These are phyloP conservation scores for Gaultheria prostrata DNA, from an alignment of 148 eudicot species.

Conservation along the genomic window DNA sequence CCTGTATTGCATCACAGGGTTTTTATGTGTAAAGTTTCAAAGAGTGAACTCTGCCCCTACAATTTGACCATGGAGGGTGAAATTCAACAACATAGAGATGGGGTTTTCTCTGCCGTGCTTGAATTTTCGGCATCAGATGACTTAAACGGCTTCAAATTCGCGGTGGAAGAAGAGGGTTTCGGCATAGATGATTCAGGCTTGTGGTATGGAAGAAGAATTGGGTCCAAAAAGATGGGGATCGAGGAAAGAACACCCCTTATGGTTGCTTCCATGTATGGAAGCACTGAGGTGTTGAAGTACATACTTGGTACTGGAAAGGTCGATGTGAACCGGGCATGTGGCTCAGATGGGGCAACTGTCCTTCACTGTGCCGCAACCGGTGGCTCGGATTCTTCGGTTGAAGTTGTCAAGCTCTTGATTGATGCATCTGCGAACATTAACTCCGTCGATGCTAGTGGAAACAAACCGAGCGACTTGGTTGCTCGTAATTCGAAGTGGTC, in stretches of 20 bases:
- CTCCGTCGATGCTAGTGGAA: slow-evolving; percentile 52
- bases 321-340: slow-evolving; percentile 59
- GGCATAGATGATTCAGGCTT: slow-evolving; percentile 39
- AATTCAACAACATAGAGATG: slow-evolving; percentile 21
- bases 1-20: slow-evolving; percentile 14
- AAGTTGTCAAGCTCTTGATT: slow-evolving; percentile 45
- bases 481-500: slow-evolving; percentile 33
- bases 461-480: slow-evolving; percentile 57
- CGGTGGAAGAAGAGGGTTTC: slow-evolving; percentile 47
- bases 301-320: slow-evolving; percentile 38
- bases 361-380: slow-evolving; percentile 89
- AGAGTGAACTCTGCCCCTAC: slow-evolving; percentile 24
- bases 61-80: slow-evolving; percentile 36
- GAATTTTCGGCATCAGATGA: slow-evolving; percentile 78
- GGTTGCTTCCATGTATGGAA: slow-evolving; percentile 76
- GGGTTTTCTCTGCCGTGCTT: slow-evolving; percentile 44
- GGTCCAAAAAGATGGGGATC: slow-evolving; percentile 63
- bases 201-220: slow-evolving; percentile 79
- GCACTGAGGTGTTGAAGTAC: slow-evolving; percentile 43
- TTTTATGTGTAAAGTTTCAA: slow-evolving; percentile 42
- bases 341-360: slow-evolving; percentile 70
- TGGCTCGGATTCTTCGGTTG: slow-evolving; percentile 39
- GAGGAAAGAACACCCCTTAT: slow-evolving; percentile 83
- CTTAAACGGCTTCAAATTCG: slow-evolving; percentile 37
- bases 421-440: slow-evolving; percentile 49